Percentiles rank a stretch among this genome's conserved stretches.
Evolutionary conservation across 139 green algal genomes (phyloP).

Genomic region (Zygnema circumcarinatum): DNA sequence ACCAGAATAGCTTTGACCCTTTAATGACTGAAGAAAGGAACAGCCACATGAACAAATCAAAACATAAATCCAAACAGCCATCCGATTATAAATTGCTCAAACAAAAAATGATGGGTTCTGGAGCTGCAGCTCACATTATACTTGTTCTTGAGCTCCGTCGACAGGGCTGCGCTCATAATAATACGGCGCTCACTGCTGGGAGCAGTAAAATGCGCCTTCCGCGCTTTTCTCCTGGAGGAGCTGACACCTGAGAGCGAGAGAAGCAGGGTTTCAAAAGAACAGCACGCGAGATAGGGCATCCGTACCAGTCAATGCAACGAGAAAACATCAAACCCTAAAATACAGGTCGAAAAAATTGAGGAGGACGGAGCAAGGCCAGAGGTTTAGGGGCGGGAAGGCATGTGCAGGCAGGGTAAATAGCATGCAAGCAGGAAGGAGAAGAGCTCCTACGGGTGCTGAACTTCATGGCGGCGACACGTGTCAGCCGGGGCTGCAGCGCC

Average conservation of each 20-base stretch:
- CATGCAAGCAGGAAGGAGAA: background rate
- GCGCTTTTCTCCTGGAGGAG: conserved; percentile 88
- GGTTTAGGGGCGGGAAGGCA: background rate
- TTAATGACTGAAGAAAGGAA: background rate
- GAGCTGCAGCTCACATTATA: conserved; percentile 67
- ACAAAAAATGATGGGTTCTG: background rate
- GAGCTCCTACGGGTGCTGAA: background rate
- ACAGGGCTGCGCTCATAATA: conserved; percentile 95
- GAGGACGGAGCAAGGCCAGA: background rate
- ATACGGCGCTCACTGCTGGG: conserved; percentile 86
- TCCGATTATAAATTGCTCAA: background rate
- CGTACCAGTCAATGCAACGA: background rate
- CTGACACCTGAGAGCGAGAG: conserved; percentile 68
- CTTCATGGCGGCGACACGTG: background rate
- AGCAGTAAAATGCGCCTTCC: conserved; percentile 98
- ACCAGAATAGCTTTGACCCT: no score
- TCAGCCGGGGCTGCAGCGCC: background rate
- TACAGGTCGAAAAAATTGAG: background rate
- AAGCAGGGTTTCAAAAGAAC: background rate
- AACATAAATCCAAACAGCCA: conserved; percentile 33
- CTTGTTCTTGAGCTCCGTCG: conserved; percentile 90
- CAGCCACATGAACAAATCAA: conserved; percentile 14
- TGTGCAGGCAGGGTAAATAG: background rate
- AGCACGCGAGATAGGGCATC: background rate
- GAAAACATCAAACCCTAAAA: background rate